A percentile compares a stretch with the other conserved stretches of the same genome.
phyloP scores from a whole-genome alignment of 78 protist species.

The Pigoraptor vietnamica region DNA sequence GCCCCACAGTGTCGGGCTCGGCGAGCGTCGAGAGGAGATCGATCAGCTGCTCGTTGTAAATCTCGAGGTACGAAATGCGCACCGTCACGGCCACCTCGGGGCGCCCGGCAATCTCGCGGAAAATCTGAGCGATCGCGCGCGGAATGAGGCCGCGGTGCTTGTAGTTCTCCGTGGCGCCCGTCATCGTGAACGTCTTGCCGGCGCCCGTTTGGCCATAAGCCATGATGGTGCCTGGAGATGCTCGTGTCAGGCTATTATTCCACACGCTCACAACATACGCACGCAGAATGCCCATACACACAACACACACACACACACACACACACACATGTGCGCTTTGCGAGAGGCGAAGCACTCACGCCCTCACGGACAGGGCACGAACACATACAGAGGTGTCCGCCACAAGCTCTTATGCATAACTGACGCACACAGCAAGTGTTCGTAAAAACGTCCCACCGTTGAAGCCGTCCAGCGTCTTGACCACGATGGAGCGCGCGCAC shows the following conservation, averaged over 20 bases:
- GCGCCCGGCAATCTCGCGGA: background rate
- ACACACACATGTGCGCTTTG: too few species aligned
- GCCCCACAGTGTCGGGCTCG: background rate
- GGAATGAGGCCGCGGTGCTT: conserved; percentile 20
- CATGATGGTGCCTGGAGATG: conserved; percentile 77
- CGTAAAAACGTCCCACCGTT: conserved; percentile 36
- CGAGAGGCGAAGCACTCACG: too few species aligned
- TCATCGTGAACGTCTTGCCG: conserved; percentile 85
- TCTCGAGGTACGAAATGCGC: conserved; percentile 38
- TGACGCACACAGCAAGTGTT: conserved; percentile 34
- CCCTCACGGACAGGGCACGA: too few species aligned
- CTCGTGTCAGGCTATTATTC: conserved; percentile 51
- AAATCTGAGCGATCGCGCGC: conserved; percentile 9
- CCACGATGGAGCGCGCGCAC: background rate
- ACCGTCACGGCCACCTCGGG: background rate
- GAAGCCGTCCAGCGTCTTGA: conserved; percentile 33
- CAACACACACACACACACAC: too few species aligned
- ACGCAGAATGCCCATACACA: too few species aligned
- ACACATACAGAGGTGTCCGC: too few species aligned
- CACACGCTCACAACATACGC: background rate
- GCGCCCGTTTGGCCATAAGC: conserved; percentile 96
- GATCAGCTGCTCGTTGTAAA: conserved; percentile 67
- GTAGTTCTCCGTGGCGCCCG: conserved; percentile 36
- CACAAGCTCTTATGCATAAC: background rate
- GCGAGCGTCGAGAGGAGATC: conserved; percentile 40